A percentile compares a stretch with the other conserved stretches of the same genome.
These are phyloP conservation scores for Alternaria ventricosa DNA, from an alignment of 2,329 filamentous ascomycete genomes.

Conservation along the genomic window DNA sequence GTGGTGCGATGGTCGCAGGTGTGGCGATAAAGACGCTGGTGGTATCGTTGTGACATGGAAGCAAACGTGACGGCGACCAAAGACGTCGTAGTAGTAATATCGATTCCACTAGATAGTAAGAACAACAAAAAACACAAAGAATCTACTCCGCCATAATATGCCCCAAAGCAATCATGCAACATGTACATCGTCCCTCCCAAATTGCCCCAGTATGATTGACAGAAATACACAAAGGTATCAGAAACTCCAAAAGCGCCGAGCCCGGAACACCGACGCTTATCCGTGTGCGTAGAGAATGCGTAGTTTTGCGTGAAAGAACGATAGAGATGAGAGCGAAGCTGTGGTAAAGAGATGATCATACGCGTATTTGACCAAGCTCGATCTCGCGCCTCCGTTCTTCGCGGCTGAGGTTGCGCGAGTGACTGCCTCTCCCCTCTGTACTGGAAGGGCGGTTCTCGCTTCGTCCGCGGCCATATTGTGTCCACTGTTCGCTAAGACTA, in stretches of 20 bases:
- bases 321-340: neutral
- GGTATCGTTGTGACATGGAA: neutral
- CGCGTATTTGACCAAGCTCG: conserved; percentile 42
- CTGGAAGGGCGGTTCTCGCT: conserved; percentile 35
- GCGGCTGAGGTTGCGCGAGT: conserved; percentile 46
- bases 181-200: conserved; percentile 2
- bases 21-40: neutral
- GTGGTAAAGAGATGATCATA: neutral
- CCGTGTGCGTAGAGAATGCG: conserved; percentile 8
- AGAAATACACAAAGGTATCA: conserved; percentile 4
- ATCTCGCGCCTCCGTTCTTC: conserved; percentile 52
- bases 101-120: neutral
- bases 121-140: neutral
- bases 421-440: conserved; percentile 31
- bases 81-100: neutral
- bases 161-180: neutral
- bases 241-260: conserved; percentile 15
- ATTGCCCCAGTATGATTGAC: neutral
- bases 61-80: neutral
- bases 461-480: conserved; percentile 39
- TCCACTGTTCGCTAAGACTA: conserved; percentile 38
- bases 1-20: neutral
- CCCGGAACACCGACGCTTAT: conserved; percentile 17
- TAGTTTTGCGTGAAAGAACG: neutral
- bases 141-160: neutral